Conservation (phyloP, 78 protist species). For the Guillardia theta region DNA sequence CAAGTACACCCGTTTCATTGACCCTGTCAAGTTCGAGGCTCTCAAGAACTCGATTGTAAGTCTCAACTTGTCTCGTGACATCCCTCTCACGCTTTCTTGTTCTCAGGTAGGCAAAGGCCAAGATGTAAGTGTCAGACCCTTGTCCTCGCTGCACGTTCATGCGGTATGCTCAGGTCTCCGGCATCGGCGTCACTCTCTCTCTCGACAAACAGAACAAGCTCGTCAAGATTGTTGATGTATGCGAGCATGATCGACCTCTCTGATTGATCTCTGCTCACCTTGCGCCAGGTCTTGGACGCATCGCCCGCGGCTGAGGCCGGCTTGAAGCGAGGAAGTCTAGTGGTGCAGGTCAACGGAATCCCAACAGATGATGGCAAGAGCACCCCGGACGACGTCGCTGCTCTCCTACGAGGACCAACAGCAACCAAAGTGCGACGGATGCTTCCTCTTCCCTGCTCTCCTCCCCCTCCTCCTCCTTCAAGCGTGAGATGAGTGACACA, state of each 20-base stretch:
- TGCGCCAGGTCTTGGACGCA: neutral
- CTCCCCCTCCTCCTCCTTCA: neutral
- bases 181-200: neutral
- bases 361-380: neutral
- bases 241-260: too few relatives aligned
- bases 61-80: neutral
- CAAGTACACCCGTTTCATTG: neutral
- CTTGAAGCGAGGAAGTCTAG: neutral
- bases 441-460: neutral
- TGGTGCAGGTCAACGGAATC: neutral
- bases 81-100: neutral
- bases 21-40: neutral
- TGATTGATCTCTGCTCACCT: too few relatives aligned
- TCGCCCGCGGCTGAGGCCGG: neutral
- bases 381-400: conserved; percentile 5
- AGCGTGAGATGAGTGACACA: too few relatives aligned
- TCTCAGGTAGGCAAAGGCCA: neutral
- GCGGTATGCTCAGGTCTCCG: too few relatives aligned
- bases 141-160: too few relatives aligned
- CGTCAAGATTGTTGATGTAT: neutral
- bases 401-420: neutral
- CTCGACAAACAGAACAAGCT: neutral
- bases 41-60: neutral
- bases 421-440: neutral
- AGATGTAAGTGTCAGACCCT: too few relatives aligned